Base-by-base conservation (phyloP, 495 filamentous ascomycete species). In the Hypoxylon crocopeplum region DNA sequence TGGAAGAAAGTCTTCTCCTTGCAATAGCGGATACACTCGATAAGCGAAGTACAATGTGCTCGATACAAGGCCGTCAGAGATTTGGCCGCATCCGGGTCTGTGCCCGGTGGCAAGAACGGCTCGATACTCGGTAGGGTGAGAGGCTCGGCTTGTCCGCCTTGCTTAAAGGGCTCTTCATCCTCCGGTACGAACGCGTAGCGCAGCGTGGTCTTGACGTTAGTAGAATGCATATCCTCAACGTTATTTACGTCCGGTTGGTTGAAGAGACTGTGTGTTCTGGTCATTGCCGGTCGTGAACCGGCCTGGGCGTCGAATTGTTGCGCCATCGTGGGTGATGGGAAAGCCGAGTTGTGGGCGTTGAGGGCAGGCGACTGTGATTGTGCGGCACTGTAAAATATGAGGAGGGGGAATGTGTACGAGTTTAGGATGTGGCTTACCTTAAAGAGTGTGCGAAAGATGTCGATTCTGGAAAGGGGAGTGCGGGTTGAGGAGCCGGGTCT, bases 1-100 rank as follows among this genome's bases (percentile, higher is more conserved):
- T 93, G 90, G 66, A 96, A 91, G 64, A 98, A 93, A 21, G 92
- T 91, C 66, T 94, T 91, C 67, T 97, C 88, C 65, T 94, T 95
- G 82, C 91, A 95, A 69, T 88, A 98, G 11, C 94, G 92, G 59
- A 98, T 90, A 55, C 88, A 91, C 73, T 98, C 94, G 22, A 98
- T 88, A 11, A 98, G 82, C 2, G 91, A 96, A 15, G 94, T 97
- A 70, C 91, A 97, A 68, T 97, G 92, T 1, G 93, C 92, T 36
- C 91, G 86, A 68, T 98, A 98, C 12, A 97, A 80, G 0, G 91
- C 93, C 8, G 84, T 82, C 10, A 98, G 76, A 8, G 91, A 90
- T 44, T 85, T 86, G 42, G 90, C 91, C 8, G 89, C 84, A 63
- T 98, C 93, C 1, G 81, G 77, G 69, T 98, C 94, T 2, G 90